Percentiles rank a stretch among this genome's conserved stretches.
These are phyloP conservation scores for Silene latifolia DNA, from an alignment of 148 eudicot genomes.

Conservation along the genomic window DNA sequence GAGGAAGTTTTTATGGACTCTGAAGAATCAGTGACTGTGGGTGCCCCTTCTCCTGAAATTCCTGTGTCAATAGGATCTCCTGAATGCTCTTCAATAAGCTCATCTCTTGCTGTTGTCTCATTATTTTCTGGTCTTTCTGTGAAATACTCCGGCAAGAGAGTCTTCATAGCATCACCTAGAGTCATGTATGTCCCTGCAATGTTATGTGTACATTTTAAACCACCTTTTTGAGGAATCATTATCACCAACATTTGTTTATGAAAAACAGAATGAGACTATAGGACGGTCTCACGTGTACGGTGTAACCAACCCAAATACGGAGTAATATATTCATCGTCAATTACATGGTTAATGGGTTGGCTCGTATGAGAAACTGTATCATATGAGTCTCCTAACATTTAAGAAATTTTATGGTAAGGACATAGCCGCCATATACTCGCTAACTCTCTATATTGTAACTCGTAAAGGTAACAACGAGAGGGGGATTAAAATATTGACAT, in stretches of 20 bases:
- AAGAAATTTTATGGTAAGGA: not conserved
- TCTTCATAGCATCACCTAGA: conserved; percentile 67
- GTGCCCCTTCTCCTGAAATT: conserved; percentile 30
- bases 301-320: too few species aligned
- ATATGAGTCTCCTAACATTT: too few species aligned
- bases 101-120: conserved; percentile 25
- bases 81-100: conserved; percentile 28
- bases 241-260: not conserved
- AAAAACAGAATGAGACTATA: not conserved
- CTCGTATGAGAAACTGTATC: not conserved
- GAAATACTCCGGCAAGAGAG: conserved; percentile 66
- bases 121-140: conserved; percentile 21
- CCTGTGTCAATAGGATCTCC: conserved; percentile 35
- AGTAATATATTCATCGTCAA: too few species aligned
- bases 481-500: not conserved
- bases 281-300: not conserved
- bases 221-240: not conserved
- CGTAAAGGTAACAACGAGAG: not conserved
- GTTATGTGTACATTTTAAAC: not conserved
- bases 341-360: too few species aligned
- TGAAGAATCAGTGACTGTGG: conserved; percentile 21
- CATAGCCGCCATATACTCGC: not conserved
- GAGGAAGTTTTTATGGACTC: conserved; percentile 22
- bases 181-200: conserved; percentile 67
- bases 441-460: not conserved